These are phyloP conservation scores for Termitomyces eurrhizus DNA, from an alignment of 768 basidiomycete species.

Conservation along the genomic window DNA sequence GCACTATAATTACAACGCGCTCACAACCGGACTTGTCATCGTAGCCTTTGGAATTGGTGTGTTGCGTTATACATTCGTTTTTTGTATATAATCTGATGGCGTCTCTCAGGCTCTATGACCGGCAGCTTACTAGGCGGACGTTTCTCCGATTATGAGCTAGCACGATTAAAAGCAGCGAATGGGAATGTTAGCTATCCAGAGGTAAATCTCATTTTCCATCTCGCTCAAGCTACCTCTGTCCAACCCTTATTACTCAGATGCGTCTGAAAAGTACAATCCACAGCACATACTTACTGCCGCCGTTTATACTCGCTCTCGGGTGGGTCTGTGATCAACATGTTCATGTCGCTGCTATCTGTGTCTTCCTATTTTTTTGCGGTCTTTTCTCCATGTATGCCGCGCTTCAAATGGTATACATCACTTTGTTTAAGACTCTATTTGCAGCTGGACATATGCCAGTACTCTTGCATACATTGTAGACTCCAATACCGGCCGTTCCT, in stretches of 20 bases:
- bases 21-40: conserved; percentile 73
- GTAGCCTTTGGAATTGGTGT: conserved; percentile 69
- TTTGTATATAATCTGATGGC: background rate
- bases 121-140: conserved; percentile 42
- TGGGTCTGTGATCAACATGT: conserved; percentile 68
- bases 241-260: conserved; percentile 44
- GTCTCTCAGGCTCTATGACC: conserved; percentile 30
- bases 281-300: conserved; percentile 57
- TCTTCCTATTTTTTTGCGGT: conserved; percentile 69
- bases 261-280: conserved; percentile 59
- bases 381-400: conserved; percentile 68
- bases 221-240: background rate
- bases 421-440: background rate
- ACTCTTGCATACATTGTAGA: conserved; percentile 86
- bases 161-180: conserved; percentile 33
- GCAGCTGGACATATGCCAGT: conserved; percentile 54
- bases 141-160: conserved; percentile 40
- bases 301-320: conserved; percentile 61
- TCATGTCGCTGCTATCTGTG: conserved; percentile 63
- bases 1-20: conserved; percentile 61
- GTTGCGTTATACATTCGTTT: conserved; percentile 25
- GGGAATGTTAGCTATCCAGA: conserved; percentile 54
- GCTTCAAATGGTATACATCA: background rate
- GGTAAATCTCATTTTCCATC: conserved; percentile 31
- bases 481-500: conserved; percentile 76